phyloP scores from a whole-genome alignment of 352 stramenopile species.

The Phytophthora aleatoria region DNA sequence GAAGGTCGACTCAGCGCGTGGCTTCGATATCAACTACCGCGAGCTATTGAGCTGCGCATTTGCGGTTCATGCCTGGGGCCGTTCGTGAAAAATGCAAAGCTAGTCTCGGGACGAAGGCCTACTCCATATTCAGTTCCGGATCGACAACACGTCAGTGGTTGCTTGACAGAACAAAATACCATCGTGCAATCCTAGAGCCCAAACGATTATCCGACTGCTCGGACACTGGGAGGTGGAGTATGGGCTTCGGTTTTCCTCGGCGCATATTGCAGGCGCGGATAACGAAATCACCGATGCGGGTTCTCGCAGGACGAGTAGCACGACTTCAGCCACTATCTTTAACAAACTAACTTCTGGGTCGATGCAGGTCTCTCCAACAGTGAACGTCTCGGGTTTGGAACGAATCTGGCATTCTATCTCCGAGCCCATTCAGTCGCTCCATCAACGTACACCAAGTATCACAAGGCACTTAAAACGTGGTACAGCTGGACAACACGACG shows the following conservation, averaged over 20 bases:
- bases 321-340: background rate
- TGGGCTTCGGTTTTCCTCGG: slow-evolving; percentile 7
- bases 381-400: background rate
- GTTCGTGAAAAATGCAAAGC: no score
- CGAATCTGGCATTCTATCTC: background rate
- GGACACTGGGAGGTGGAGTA: background rate
- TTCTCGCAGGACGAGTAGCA: background rate
- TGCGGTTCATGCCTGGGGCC: no score
- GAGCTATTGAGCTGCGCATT: no score
- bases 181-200: slow-evolving; percentile 13
- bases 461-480: background rate
- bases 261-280: slow-evolving; percentile 1
- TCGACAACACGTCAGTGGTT: slow-evolving; percentile 26
- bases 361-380: slow-evolving; percentile 3
- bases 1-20: no score
- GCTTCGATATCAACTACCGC: no score
- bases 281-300: background rate
- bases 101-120: no score
- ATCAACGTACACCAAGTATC: background rate
- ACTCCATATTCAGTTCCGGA: slow-evolving; percentile 7
- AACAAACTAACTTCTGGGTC: slow-evolving; percentile 2
- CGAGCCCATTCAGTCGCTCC: slow-evolving; percentile 2
- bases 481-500: background rate
- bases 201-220: slow-evolving; percentile 7
- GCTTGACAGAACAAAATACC: background rate